Evolutionary conservation across 2,329 filamentous ascomycete genomes (phyloP), one percentile per base, ranked within the genome.

Genomic region (Penicillium sp.): DNA sequence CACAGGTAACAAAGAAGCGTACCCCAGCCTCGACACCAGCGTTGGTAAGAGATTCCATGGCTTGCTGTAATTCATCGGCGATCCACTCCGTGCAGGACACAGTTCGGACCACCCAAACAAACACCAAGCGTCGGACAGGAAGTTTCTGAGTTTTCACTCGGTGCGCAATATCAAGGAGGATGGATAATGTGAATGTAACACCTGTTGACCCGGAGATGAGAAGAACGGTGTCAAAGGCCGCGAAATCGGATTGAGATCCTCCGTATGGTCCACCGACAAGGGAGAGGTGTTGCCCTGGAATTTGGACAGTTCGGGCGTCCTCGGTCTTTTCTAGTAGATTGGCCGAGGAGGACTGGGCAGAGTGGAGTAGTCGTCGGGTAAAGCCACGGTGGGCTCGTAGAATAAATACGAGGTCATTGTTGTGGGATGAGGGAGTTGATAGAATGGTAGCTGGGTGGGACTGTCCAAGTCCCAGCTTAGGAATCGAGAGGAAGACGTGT

Each of bases 361-460:
- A 55, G 5, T 26, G 3, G 10, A 55, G 52, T 16, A 55, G 5
- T 26, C 55, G 55, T 25, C 39, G 47, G 7, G 58, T 60, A 26
- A 58, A 58, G 13, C 58, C 58, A 4, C 49, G 16, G 31, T 53
- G 48, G 21, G 58, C 58, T 49, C 58, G 49, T 11, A 60, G 37
- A 19, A 63, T 19, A n/a, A 63, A 59, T 1, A 58, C 52, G 10
- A 60, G 25, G 8, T 60, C 52, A 26, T 54, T 54, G 25, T 53
- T 43, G 27, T 60, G 58, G 7, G 58, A 60, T n/a, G 43, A 52
- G 13, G 58, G 55, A 31, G 42, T 55, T 2, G 60, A 60, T 1
- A 57, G 19, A 31, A 62, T 62, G 3, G 60, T 62, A 14, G 55
- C 54, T 5, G 60, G 60, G 11, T 62, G 60, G n/a, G 54, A 58